phyloP scores from a whole-genome alignment of 23 red algal genomes.

The Cyanidiococcus yangmingshanensis region DNA sequence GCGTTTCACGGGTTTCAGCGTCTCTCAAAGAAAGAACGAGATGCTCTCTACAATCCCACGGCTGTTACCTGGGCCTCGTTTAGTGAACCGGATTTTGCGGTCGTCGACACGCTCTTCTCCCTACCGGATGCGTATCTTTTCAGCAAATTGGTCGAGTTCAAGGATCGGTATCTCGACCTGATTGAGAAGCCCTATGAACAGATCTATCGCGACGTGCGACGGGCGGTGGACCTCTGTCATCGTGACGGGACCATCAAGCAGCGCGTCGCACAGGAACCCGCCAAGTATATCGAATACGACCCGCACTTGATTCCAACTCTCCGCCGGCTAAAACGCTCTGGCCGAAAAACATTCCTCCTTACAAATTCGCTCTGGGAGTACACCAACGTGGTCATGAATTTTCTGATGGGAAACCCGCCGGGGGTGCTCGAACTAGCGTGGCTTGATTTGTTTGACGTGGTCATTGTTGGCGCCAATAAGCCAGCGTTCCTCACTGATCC shows the following conservation, averaged over 20 bases:
- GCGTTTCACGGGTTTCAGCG: conserved; percentile 67
- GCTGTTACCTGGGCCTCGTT: conserved; percentile 50
- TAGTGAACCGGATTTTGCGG: conserved; percentile 61
- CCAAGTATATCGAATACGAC: conserved; percentile 55
- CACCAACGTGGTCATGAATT: conserved; percentile 89
- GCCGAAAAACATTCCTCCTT: conserved; percentile 84
- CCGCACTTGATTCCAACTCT: conserved; percentile 58
- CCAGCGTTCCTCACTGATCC: conserved; percentile 77
- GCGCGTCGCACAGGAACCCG: conserved; percentile 48
- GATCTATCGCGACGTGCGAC: conserved; percentile 83
- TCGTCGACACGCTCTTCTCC: conserved; percentile 91
- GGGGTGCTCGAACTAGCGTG: conserved; percentile 37
- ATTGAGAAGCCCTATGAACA: conserved; percentile 45
- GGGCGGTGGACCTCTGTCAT: conserved; percentile 89
- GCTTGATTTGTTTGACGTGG: conserved; percentile 86
- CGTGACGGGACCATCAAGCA: conserved; percentile 95
- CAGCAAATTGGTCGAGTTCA: conserved; percentile 52
- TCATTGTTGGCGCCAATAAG: conserved; percentile 86
- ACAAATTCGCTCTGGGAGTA: conserved; percentile 96
- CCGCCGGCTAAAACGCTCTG: conserved; percentile 43
- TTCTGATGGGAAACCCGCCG: conserved; percentile 39
- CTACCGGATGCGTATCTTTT: conserved; percentile 95
- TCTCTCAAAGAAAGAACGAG: conserved; percentile 66
- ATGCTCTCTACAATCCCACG: conserved; percentile 61
- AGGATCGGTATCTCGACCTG: conserved; percentile 53